Conservation (phyloP, 1,139 yeast genomes). For the Blastobotrys illinoisensis region DNA sequence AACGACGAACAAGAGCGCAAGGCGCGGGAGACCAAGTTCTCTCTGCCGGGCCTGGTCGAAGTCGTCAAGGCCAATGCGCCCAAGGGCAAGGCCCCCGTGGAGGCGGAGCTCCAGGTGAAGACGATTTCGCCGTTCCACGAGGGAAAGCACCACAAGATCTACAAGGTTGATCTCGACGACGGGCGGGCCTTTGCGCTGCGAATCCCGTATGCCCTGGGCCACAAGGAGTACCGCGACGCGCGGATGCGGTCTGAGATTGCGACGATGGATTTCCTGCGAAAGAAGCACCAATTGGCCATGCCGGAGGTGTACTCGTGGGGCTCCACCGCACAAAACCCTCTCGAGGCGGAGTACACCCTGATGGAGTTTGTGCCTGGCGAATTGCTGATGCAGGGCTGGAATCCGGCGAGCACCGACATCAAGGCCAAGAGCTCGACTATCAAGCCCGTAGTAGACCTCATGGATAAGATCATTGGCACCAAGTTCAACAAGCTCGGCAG, state of each 20-base stretch:
- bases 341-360: constrained; percentile 70
- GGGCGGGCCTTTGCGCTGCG: constrained; percentile 63
- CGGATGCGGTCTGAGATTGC: constrained; percentile 89
- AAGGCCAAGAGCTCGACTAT: constrained; percentile 35
- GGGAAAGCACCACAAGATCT: constrained; percentile 88
- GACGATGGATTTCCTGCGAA: constrained; percentile 72
- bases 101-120: constrained; percentile 48
- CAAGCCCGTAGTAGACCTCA: constrained; percentile 35
- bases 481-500: constrained; percentile 75
- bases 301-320: constrained; percentile 78
- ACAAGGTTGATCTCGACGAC: constrained; percentile 60
- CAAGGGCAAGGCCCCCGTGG: constrained; percentile 27
- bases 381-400: constrained; percentile 83
- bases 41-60: constrained; percentile 62
- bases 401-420: constrained; percentile 61
- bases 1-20: constrained; percentile 70
- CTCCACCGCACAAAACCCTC: constrained; percentile 49
- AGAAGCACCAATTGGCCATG: constrained; percentile 45
- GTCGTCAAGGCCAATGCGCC: constrained; percentile 29
- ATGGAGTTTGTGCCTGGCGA: constrained; percentile 78
- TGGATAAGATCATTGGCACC: constrained; percentile 29
- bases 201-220: constrained; percentile 68
- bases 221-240: constrained; percentile 55
- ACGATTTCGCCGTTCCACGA: constrained; percentile 83
- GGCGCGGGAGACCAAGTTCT: constrained; percentile 75